Evolutionary conservation across 768 basidiomycete species (phyloP).

Genomic region (Lepiota subincarnata): DNA sequence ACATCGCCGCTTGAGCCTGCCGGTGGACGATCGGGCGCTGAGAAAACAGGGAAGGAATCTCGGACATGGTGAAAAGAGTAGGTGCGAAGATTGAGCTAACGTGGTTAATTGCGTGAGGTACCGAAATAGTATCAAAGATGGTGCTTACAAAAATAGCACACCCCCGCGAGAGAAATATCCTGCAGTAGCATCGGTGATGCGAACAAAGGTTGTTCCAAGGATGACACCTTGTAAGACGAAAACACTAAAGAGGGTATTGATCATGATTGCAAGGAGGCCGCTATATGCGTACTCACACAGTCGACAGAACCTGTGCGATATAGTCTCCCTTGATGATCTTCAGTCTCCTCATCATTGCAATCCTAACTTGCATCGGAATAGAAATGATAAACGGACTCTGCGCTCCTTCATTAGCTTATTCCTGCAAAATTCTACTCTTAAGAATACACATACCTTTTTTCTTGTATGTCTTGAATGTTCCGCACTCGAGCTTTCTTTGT

Average conservation of each 20-base stretch:
- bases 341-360: constrained; percentile 36
- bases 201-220: constrained; percentile 61
- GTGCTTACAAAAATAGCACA: constrained; percentile 61
- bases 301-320: constrained; percentile 25
- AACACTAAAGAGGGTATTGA: no score
- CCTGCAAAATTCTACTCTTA: not conserved
- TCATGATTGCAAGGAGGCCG: not conserved
- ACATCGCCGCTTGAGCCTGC: constrained; percentile 59
- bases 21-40: constrained; percentile 59
- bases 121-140: not conserved
- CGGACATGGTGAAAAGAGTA: constrained; percentile 59
- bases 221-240: constrained; percentile 35
- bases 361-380: constrained; percentile 38
- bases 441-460: constrained; percentile 15
- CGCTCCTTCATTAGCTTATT: no score
- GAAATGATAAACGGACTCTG: constrained; percentile 37
- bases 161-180: constrained; percentile 70
- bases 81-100: constrained; percentile 46
- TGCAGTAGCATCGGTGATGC: constrained; percentile 44
- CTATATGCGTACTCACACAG: constrained; percentile 17
- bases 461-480: constrained; percentile 50
- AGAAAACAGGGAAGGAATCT: constrained; percentile 59
- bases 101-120: no score
- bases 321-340: constrained; percentile 38
- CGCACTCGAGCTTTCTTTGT: constrained; percentile 39